These are phyloP conservation scores for Arthroderma sp. DNA, from an alignment of 2,329 filamentous ascomycete species.

Conservation along the genomic window DNA sequence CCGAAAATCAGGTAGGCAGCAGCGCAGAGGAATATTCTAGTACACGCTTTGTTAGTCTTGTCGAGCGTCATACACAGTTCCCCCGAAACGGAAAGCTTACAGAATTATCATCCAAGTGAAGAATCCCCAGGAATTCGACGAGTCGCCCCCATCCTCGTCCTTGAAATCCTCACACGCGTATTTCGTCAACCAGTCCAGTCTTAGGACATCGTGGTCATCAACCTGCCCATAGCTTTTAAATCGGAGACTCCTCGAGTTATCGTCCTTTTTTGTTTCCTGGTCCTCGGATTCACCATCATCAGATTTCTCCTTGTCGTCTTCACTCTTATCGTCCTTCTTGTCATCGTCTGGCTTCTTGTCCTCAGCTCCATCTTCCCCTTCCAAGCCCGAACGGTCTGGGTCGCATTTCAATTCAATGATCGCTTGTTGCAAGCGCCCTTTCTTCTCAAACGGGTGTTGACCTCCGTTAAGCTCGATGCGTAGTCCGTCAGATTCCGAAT, in stretches of 20 bases:
- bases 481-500: slow-evolving; percentile 59
- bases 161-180: slow-evolving; percentile 55
- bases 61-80: slow-evolving; percentile 11
- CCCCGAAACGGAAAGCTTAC: slow-evolving; percentile 39
- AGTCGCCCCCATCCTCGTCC: slow-evolving; percentile 23
- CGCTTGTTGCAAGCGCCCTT: slow-evolving; percentile 48
- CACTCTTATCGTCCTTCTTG: slow-evolving; percentile 15
- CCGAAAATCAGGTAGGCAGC: slow-evolving; percentile 93
- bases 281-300: slow-evolving; percentile 18
- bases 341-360: slow-evolving; percentile 16
- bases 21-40: slow-evolving; percentile 67
- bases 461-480: slow-evolving; percentile 51
- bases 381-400: slow-evolving; percentile 54
- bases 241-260: slow-evolving; percentile 47
- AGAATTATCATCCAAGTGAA: slow-evolving; percentile 95
- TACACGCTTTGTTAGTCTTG: slow-evolving; percentile 3
- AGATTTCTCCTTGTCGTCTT: slow-evolving; percentile 17
- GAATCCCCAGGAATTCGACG: slow-evolving; percentile 66
- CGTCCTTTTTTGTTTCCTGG: slow-evolving; percentile 22
- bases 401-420: slow-evolving; percentile 79
- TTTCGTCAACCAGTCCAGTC: slow-evolving; percentile 75
- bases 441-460: slow-evolving; percentile 23
- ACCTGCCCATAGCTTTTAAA: slow-evolving; percentile 60
- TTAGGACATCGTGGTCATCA: slow-evolving; percentile 51
- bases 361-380: slow-evolving; percentile 28